Percentiles rank a stretch among this genome's conserved stretches.
Conservation (phyloP, 768 basidiomycete genomes). For the Collybia sordida region DNA sequence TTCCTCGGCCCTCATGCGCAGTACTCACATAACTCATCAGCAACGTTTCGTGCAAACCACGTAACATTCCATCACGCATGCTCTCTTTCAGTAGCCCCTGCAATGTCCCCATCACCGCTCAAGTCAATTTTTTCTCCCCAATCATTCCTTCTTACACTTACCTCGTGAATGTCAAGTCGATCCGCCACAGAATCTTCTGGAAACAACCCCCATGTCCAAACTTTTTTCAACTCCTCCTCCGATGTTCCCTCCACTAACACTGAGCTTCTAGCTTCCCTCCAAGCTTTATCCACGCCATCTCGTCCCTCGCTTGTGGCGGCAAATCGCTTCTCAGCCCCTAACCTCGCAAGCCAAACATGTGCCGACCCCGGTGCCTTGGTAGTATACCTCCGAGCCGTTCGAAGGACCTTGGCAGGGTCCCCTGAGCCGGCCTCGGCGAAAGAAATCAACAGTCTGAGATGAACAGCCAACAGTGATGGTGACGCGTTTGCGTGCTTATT, state of each 20-base stretch:
- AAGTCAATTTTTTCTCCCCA: too few relatives aligned
- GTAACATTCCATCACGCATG: constrained; percentile 37
- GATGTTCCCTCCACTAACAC: constrained; percentile 24
- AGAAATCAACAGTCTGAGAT: constrained; percentile 27
- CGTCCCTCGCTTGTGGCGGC: constrained; percentile 7
- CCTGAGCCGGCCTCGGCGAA: constrained; percentile 5
- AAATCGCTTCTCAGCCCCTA: constrained; percentile 40
- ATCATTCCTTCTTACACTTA: constrained; percentile 12
- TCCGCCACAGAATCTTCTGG: constrained; percentile 16
- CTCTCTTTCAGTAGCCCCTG: constrained; percentile 47
- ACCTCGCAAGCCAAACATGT: constrained; percentile 52
- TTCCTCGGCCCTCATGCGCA: constrained; percentile 22
- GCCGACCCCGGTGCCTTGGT: constrained; percentile 31
- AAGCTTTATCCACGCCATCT: constrained; percentile 30
- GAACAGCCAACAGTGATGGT: constrained; percentile 28
- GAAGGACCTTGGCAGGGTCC: constrained; percentile 32
- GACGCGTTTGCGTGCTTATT: constrained; percentile 17
- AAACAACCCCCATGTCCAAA: constrained; percentile 60
- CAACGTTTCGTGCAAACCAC: constrained; percentile 44
- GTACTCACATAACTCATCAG: constrained; percentile 44
- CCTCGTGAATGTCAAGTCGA: constrained; percentile 30
- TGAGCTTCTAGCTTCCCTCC: constrained; percentile 42
- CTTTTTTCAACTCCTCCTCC: constrained; percentile 27
- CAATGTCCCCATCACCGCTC: constrained; percentile 3
- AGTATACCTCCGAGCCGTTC: constrained; percentile 48